phyloP scores from a whole-genome alignment of 2,329 filamentous ascomycete genomes.

The Aureobasidium sp. region DNA sequence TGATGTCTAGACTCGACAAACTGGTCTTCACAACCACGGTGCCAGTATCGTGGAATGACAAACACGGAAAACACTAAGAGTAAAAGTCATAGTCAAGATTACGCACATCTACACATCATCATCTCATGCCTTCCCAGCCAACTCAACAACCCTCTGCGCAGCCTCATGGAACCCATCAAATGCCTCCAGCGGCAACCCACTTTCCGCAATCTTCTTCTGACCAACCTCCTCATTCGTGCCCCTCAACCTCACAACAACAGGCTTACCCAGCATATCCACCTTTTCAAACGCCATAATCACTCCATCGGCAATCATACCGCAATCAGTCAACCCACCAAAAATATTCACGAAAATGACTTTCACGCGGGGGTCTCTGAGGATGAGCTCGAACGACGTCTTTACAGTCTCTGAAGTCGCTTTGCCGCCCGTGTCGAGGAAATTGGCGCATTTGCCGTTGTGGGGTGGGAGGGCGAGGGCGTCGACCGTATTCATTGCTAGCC shows the following conservation, averaged over 20 bases:
- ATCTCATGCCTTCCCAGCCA: conserved; percentile 35
- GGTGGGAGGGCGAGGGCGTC: conserved; percentile 58
- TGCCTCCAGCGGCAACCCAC: conserved; percentile 59
- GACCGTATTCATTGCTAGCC: conserved; percentile 84
- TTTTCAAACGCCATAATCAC: conserved; percentile 67
- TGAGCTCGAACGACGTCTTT: conserved; percentile 65
- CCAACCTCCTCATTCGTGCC: conserved; percentile 69
- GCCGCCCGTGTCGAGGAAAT: conserved; percentile 85
- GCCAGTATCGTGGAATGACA: too few species aligned
- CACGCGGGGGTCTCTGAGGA: conserved; percentile 64
- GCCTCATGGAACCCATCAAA: conserved; percentile 72
- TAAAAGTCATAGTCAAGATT: too few species aligned
- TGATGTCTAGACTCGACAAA: too few species aligned
- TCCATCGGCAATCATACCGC: conserved; percentile 75
- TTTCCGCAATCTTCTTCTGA: conserved; percentile 61
- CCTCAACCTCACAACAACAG: conserved; percentile 69
- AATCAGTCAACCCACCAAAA: conserved; percentile 63
- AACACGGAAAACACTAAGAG: too few species aligned
- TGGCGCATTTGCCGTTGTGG: conserved; percentile 63
- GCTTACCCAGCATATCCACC: conserved; percentile 49
- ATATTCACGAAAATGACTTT: conserved; percentile 67
- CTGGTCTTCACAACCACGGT: too few species aligned
- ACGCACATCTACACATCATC: background rate
- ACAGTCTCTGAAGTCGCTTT: conserved; percentile 81
- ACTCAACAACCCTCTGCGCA: conserved; percentile 56